These are phyloP conservation scores for Barnettozyma salicaria DNA, from an alignment of 805 yeast genomes.

Conservation along the genomic window DNA sequence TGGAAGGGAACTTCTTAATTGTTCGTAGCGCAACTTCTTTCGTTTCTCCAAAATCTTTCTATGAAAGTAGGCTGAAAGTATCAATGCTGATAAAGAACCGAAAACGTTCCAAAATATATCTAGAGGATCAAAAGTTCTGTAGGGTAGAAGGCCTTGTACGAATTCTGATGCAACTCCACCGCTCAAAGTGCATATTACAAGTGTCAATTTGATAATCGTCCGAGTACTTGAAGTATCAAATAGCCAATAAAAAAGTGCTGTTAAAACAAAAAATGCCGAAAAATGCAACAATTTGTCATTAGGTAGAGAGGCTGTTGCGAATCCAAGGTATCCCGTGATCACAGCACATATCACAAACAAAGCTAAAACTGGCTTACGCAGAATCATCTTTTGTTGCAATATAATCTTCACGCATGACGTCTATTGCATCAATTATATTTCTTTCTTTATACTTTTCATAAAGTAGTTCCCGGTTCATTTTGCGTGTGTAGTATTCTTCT, in stretches of 20 bases:
- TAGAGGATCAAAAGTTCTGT: slow-evolving; percentile 40
- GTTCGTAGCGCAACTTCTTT: slow-evolving; percentile 22
- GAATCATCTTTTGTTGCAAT: no score
- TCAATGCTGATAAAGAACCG: slow-evolving; percentile 26
- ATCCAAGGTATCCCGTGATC: slow-evolving; percentile 24
- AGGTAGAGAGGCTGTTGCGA: slow-evolving; percentile 32
- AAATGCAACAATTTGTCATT: slow-evolving; percentile 52
- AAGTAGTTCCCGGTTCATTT: no score
- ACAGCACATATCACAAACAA: slow-evolving; percentile 33
- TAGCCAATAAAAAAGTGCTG: slow-evolving; percentile 43
- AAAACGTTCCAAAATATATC: slow-evolving; percentile 38
- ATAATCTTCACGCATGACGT: no score
- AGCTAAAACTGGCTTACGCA: slow-evolving; percentile 29
- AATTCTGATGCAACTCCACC: slow-evolving; percentile 48
- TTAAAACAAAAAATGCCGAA: slow-evolving; percentile 38
- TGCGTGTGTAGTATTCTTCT: no score
- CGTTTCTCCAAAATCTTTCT: slow-evolving; percentile 20
- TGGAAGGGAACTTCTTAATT: slow-evolving; percentile 25
- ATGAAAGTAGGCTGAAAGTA: slow-evolving; percentile 17
- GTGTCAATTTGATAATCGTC: slow-evolving; percentile 30
- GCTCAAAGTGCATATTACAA: slow-evolving; percentile 39
- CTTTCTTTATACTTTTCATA: no score
- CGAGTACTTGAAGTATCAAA: slow-evolving; percentile 34
- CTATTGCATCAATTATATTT: no score
- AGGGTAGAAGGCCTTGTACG: slow-evolving; percentile 41